Conservation (phyloP, 2,329 filamentous ascomycete species). For the Talaromyces sp. region DNA sequence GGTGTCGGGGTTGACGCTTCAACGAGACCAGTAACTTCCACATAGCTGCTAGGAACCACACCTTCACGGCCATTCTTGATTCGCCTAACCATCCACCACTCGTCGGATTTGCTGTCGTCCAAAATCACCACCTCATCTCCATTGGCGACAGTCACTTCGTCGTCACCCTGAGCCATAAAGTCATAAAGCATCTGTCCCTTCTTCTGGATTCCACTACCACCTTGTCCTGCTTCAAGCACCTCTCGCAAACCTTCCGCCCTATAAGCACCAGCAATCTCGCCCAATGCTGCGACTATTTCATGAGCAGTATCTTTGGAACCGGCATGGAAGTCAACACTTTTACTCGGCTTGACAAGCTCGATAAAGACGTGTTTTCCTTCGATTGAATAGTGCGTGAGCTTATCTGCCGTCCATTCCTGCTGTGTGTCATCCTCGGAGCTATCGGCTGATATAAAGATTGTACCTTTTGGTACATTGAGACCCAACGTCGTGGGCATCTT, state of each 20-base stretch:
- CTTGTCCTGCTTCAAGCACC: slow-evolving; percentile 76
- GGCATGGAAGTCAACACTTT: slow-evolving; percentile 94
- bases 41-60: slow-evolving; percentile 93
- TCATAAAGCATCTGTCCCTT: slow-evolving; percentile 88
- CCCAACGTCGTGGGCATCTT: slow-evolving; percentile 97
- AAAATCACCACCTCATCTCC: slow-evolving; percentile 89
- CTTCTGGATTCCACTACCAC: slow-evolving; percentile 66
- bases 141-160: slow-evolving; percentile 87
- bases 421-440: slow-evolving; percentile 74
- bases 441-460: slow-evolving; percentile 86
- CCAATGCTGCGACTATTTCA: slow-evolving; percentile 84
- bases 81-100: slow-evolving; percentile 96
- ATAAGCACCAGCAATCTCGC: slow-evolving; percentile 82
- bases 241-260: slow-evolving; percentile 79
- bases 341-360: slow-evolving; percentile 86
- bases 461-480: slow-evolving; percentile 84
- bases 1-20: slow-evolving; percentile 46
- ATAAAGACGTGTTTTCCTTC: slow-evolving; percentile 98
- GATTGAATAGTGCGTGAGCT: slow-evolving; percentile 94
- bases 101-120: slow-evolving; percentile 88
- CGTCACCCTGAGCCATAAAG: slow-evolving; percentile 93
- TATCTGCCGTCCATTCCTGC: slow-evolving; percentile 91
- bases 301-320: slow-evolving; percentile 95
- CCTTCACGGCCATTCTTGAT: slow-evolving; percentile 92
- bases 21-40: slow-evolving; percentile 76